Evolutionary conservation across 2,329 filamentous ascomycete genomes (phyloP), one percentile per base, ranked within the genome.

Genomic region (Pyrenophora teres): DNA sequence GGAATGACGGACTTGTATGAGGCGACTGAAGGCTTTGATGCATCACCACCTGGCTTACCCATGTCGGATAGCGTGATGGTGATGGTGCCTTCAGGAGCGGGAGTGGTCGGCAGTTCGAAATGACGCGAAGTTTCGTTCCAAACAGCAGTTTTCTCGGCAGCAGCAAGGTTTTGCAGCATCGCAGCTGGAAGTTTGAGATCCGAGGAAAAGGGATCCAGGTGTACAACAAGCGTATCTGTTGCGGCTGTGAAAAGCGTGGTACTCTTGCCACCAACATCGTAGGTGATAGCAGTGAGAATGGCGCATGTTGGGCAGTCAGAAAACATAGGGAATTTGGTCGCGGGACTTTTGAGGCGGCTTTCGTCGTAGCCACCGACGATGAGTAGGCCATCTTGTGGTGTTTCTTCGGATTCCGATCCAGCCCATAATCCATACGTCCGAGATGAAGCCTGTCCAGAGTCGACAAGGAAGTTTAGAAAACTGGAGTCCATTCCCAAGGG

Each of bases 281-380:
- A 61, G 1, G 58, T 61, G 25, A 61, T 59, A 16, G 58, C 58
- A n/a, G 58, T 61, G 9, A 61, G 40, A 16, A 59, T 47, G 10
- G 58, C 58, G 46, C 58, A 61, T 41, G 58, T 61, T 38, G 56
- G 48, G 46, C 58, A 61, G 16, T 61, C 56, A 6, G 58, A 57
- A 31, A 56, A 59, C 56, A 57, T 61, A 39, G 58, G 58, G 49
- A 61, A 61, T 12, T 50, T 57, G 27, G 50, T 59, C 18, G 58
- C 41, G 1, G 58, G 36, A 25, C 47, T 52, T 3, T 51, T 59
- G 21, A 61, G 40, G 7, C 58, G 49, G 33, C 52, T 59, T 46
- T 56, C 48, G 7, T 61, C 56, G 30, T 54, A 61, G 19, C 58
- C 58, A 23, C 58, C 58, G 19, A 61, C 43, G 6, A 61, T 39